phyloP scores from a whole-genome alignment of 495 filamentous ascomycete species.

The Rhizodiscina lignyota region DNA sequence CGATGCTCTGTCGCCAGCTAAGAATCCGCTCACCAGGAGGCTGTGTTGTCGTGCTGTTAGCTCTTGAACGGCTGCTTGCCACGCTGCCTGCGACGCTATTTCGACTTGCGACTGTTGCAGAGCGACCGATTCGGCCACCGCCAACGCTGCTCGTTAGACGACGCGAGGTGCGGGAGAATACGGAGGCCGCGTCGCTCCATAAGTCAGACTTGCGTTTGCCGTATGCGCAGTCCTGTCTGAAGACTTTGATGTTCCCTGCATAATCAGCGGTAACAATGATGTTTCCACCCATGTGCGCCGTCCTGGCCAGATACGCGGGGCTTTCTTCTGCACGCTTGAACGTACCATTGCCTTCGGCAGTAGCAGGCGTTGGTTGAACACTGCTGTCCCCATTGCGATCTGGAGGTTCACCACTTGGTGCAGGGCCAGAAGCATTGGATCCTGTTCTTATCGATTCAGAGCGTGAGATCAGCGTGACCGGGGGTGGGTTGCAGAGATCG shows the following conservation, averaged over 20 bases:
- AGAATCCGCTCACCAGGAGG: constrained; percentile 71
- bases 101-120: constrained; percentile 40
- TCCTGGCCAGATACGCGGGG: constrained; percentile 56
- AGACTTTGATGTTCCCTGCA: constrained; percentile 76
- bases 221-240: constrained; percentile 81
- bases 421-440: neutral
- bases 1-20: constrained; percentile 74
- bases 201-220: constrained; percentile 33
- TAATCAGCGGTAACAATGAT: constrained; percentile 90
- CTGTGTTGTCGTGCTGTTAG: constrained; percentile 35
- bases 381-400: constrained; percentile 14
- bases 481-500: constrained; percentile 91
- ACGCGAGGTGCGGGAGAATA: constrained; percentile 34
- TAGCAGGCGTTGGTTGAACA: constrained; percentile 11
- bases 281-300: constrained; percentile 64
- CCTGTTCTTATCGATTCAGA: constrained; percentile 32
- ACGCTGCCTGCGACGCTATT: constrained; percentile 23
- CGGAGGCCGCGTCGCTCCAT: constrained; percentile 52
- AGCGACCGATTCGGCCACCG: constrained; percentile 38
- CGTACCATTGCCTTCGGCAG: constrained; percentile 21
- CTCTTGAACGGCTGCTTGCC: constrained; percentile 28
- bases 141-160: constrained; percentile 35
- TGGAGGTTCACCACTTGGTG: constrained; percentile 1
- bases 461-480: constrained; percentile 65
- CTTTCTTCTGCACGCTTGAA: constrained; percentile 39